Conservation (phyloP, 306 rosid genomes). For the Abrus pulchellus region DNA sequence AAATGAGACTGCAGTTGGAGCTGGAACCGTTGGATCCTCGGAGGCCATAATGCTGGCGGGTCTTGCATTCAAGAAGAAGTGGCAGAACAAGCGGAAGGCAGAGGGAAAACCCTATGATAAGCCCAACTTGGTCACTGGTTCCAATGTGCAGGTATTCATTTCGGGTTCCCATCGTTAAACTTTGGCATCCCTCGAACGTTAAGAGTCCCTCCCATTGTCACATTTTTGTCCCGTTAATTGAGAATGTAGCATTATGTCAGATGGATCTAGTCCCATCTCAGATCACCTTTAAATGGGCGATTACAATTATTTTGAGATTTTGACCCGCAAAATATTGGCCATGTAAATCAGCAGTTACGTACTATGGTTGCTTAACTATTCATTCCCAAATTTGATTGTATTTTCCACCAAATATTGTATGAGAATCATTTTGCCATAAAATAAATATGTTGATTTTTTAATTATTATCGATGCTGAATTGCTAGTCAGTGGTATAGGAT, state of each 20-base stretch:
- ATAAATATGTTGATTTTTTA: neutral
- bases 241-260: neutral
- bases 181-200: too few species aligned
- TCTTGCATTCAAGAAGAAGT: slow-evolving; percentile 81
- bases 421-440: neutral
- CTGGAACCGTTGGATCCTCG: slow-evolving; percentile 83
- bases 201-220: neutral
- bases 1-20: slow-evolving; percentile 64
- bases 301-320: too few species aligned
- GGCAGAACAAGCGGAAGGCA: slow-evolving; percentile 76
- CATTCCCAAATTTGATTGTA: too few species aligned
- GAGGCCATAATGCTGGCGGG: slow-evolving; percentile 94
- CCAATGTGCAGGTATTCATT: slow-evolving; percentile 70
- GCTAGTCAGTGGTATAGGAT: too few species aligned
- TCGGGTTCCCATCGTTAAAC: neutral
- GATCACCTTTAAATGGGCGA: too few species aligned
- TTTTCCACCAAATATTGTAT: too few species aligned
- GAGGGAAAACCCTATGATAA: slow-evolving; percentile 66
- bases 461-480: neutral
- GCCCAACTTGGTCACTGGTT: slow-evolving; percentile 81
- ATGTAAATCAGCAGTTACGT: too few species aligned
- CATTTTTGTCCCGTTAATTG: neutral
- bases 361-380: too few species aligned
- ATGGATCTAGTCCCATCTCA: too few species aligned
- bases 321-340: neutral